Evolutionary conservation across 1,284 basidiomycete species (phyloP).

Genomic region (Earliella scabrosa): DNA sequence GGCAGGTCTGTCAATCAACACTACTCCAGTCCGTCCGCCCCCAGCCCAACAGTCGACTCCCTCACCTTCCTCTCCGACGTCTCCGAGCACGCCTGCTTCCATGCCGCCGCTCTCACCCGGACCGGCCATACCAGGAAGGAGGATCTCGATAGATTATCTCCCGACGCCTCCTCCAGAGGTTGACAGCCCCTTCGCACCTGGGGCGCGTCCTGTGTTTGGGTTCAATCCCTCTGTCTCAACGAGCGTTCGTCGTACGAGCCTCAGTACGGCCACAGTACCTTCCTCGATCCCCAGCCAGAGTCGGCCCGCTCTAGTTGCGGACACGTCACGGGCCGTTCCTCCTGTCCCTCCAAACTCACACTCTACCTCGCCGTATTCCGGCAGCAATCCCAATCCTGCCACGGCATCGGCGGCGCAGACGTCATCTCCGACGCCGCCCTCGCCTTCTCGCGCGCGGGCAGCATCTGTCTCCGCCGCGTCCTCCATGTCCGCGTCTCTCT

Average conservation of each 20-base stretch:
- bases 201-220: background rate
- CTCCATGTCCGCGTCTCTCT: constrained; percentile 19
- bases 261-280: background rate
- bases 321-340: constrained; percentile 37
- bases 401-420: constrained; percentile 37
- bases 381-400: constrained; percentile 14
- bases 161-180: constrained; percentile 8
- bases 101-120: constrained; percentile 22
- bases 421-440: constrained; percentile 1
- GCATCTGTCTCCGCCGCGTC: constrained; percentile 28
- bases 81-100: constrained; percentile 22
- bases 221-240: background rate
- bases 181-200: constrained; percentile 1
- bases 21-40: constrained; percentile 4
- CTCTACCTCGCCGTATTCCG: constrained; percentile 7
- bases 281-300: background rate
- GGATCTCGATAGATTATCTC: constrained; percentile 17
- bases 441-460: constrained; percentile 24
- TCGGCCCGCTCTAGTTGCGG: constrained; percentile 10
- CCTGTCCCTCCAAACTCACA: constrained; percentile 29
- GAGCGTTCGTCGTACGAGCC: background rate
- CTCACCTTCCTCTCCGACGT: constrained; percentile 14
- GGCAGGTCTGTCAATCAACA: constrained; percentile 10
- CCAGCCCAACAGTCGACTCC: background rate
- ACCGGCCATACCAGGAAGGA: constrained; percentile 24